Percentiles rank a stretch among this genome's conserved stretches.
These are phyloP conservation scores for Colletotrichum tanaceti DNA, from an alignment of 2,329 filamentous ascomycete genomes.

Conservation along the genomic window DNA sequence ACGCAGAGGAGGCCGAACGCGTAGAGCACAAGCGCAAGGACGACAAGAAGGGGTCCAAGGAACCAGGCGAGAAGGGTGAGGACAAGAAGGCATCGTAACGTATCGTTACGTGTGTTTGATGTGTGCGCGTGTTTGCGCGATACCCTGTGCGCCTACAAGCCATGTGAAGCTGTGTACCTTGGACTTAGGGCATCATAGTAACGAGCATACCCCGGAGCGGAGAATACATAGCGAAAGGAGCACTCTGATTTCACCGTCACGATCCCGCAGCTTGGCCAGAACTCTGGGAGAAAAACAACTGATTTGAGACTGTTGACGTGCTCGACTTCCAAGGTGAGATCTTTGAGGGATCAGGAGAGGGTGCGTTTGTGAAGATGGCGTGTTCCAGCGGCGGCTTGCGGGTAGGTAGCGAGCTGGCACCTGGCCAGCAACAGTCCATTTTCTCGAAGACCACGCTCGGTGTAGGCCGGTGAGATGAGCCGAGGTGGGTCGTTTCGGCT, in stretches of 20 bases:
- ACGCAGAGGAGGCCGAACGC: conserved; percentile 53
- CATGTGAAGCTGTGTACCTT: neutral
- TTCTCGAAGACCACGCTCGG: neutral
- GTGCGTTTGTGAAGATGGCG: neutral
- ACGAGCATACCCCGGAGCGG: neutral
- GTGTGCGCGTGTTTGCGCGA: neutral
- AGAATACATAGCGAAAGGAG: neutral
- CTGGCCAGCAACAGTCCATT: neutral
- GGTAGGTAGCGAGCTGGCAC: no score
- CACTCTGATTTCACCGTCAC: neutral
- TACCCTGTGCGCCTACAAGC: conserved; percentile 16
- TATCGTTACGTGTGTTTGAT: neutral
- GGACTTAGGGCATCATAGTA: conserved; percentile 7
- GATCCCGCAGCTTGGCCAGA: neutral
- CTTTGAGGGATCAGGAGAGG: neutral
- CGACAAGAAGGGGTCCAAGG: conserved; percentile 45
- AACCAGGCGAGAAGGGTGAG: conserved; percentile 42
- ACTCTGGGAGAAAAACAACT: neutral
- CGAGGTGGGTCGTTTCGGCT: neutral
- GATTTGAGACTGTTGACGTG: neutral
- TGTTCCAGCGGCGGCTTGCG: no score
- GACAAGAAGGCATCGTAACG: conserved; percentile 24
- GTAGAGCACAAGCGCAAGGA: conserved; percentile 50
- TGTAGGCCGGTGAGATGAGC: conserved; percentile 11
- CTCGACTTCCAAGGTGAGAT: neutral